Evolutionary conservation across 345 rosid genomes (phyloP), one percentile per base, ranked within the genome.

Genomic region (Eucalyptus erythrocorys): DNA sequence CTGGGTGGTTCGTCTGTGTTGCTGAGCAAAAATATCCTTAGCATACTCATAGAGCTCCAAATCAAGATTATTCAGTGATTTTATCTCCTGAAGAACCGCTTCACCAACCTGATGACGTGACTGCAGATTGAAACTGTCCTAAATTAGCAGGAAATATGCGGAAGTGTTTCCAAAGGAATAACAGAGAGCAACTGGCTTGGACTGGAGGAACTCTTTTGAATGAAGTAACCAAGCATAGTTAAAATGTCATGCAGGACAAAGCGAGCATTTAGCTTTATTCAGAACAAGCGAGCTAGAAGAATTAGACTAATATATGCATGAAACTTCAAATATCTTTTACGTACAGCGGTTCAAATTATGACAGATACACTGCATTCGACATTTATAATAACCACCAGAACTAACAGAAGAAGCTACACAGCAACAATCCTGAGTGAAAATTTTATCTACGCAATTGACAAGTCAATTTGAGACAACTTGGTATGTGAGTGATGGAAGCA

Each of bases 11-110:
- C 86, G 91, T 82, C 87, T 88, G 89, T 93, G 95, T 89, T 96
- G 95, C 93, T 94, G 95, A 26, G 92, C 93, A 90, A 95, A 98
- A 34, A 98, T 92, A 88, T 91, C 93, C 90, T 88, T 91, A 21
- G 99, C 99, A 90, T 98, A 94, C 89, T 95, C 91, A 90, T 95
- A 98, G 40, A 98, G 97, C 93, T 97, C 96, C 88, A 94, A 30
- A 87, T 98, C 99, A 48, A 98, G 99, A 87, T 87, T 86, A 94
- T 98, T 98, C n/a, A 94, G 95, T n/a, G 94, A 93, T 93, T 89
- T 94, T 88, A 98, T 95, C 94, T 92, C 91, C 92, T 92, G 90
- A 24, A 96, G 92, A 85, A 97, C 93, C 88, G 48, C 90, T 49
- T 89, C 92, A 51, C 95, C 91, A 89, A 98, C 95, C 88, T 88